phyloP scores from a whole-genome alignment of 108 stramenopile genomes.

The Stephanodiscus minutulus region DNA sequence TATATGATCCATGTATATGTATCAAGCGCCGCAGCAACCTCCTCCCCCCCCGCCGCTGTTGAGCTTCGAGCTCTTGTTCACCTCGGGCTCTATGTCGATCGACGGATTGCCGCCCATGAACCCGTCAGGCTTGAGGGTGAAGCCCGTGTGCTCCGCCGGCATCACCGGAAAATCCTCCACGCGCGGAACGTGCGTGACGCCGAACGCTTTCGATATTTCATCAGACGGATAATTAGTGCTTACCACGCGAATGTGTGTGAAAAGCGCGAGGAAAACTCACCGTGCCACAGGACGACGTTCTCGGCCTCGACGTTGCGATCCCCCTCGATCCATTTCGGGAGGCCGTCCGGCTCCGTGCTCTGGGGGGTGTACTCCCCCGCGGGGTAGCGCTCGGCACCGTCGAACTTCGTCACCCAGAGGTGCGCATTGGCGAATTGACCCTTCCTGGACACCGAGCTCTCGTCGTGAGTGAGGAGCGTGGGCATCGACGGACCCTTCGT shows the following conservation, averaged over 20 bases:
- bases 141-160: conserved; percentile 53
- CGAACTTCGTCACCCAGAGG: conserved; percentile 64
- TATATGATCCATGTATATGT: no score
- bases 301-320: conserved; percentile 51
- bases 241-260: no score
- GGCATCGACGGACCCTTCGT: conserved; percentile 51
- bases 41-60: neutral
- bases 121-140: conserved; percentile 60
- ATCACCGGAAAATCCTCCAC: conserved; percentile 66
- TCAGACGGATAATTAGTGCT: no score
- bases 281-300: conserved; percentile 65
- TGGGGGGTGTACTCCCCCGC: conserved; percentile 68
- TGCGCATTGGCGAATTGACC: conserved; percentile 27
- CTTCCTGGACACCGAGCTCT: conserved; percentile 39
- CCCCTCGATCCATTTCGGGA: conserved; percentile 53
- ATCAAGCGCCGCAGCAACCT: conserved; percentile 1
- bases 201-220: conserved; percentile 48
- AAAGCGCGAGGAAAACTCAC: conserved; percentile 13
- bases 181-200: conserved; percentile 60
- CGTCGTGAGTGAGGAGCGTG: conserved; percentile 34
- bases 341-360: conserved; percentile 42
- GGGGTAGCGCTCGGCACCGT: conserved; percentile 54
- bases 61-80: neutral
- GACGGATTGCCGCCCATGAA: conserved; percentile 28
- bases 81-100: conserved; percentile 35